A percentile compares a stretch with the other conserved stretches of the same genome.
phyloP scores from a whole-genome alignment of 2,329 filamentous ascomycete species.

The Fusarium sp. region DNA sequence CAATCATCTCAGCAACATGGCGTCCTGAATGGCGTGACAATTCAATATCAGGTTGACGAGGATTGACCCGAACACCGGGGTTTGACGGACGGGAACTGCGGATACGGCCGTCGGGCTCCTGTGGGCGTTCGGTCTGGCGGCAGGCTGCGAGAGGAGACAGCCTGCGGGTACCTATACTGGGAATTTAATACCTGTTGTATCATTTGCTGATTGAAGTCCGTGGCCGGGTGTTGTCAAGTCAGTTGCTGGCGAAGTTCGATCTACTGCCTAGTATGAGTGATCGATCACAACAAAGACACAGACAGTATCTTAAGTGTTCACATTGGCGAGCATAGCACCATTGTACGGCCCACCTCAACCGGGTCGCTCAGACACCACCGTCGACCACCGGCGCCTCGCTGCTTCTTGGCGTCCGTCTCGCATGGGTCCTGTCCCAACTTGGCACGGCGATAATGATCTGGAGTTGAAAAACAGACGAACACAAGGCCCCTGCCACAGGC shows the following conservation, averaged over 20 bases:
- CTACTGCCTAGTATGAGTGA: neutral
- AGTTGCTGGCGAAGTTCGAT: constrained; percentile 2
- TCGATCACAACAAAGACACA: neutral
- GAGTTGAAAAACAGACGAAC: constrained; percentile 13
- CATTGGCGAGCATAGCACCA: constrained; percentile 11
- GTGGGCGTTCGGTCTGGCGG: constrained; percentile 22
- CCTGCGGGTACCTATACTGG: neutral
- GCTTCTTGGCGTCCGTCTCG: constrained; percentile 31
- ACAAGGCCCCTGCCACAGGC: constrained; percentile 12
- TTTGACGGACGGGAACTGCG: constrained; percentile 38
- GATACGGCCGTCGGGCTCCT: constrained; percentile 36
- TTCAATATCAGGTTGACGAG: constrained; percentile 14
- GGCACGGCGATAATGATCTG: constrained; percentile 21
- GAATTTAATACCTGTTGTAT: constrained; percentile 3
- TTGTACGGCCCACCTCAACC: constrained; percentile 17
- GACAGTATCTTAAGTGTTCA: neutral
- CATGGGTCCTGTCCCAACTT: constrained; percentile 12
- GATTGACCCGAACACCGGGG: constrained; percentile 26
- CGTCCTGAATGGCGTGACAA: constrained; percentile 32
- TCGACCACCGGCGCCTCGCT: constrained; percentile 21
- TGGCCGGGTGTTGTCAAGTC: constrained; percentile 7
- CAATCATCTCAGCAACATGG: constrained; percentile 24
- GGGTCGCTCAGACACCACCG: constrained; percentile 32
- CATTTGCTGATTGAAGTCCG: neutral
- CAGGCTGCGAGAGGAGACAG: constrained; percentile 16